Percentiles rank a stretch among this genome's conserved stretches.
These are phyloP conservation scores for Protomyces arabidopsidicola DNA, from an alignment of 1,139 yeast species.

Conservation along the genomic window DNA sequence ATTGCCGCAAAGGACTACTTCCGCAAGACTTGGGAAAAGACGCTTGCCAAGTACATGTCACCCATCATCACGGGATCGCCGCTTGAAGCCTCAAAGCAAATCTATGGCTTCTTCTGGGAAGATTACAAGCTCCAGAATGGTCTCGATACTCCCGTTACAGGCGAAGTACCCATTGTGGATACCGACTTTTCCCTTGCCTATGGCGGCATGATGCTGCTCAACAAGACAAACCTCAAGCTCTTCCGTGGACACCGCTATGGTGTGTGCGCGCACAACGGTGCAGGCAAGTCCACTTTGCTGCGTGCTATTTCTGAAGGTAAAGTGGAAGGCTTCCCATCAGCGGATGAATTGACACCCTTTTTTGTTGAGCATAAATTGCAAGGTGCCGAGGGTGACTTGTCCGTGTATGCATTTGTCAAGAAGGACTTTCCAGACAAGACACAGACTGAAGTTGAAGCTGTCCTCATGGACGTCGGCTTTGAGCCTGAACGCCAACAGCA, in stretches of 20 bases:
- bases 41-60: conserved; percentile 15
- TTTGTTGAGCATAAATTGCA: conserved; percentile 96
- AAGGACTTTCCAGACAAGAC: conserved; percentile 75
- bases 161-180: conserved; percentile 25
- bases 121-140: conserved; percentile 20
- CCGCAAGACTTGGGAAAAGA: conserved; percentile 25
- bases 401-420: conserved; percentile 82
- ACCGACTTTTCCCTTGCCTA: conserved; percentile 70
- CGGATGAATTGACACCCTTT: conserved; percentile 82
- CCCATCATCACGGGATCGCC: conserved; percentile 16
- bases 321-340: conserved; percentile 94
- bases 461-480: conserved; percentile 76
- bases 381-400: conserved; percentile 90
- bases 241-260: conserved; percentile 99
- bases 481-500: conserved; percentile 83
- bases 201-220: conserved; percentile 99
- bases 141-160: conserved; percentile 23
- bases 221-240: conserved; percentile 98
- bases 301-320: conserved; percentile 96
- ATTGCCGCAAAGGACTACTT: conserved; percentile 23
- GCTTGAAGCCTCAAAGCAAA: conserved; percentile 14
- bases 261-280: conserved; percentile 97
- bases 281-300: conserved; percentile 97
- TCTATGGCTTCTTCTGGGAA: conserved; percentile 13
- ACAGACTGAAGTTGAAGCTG: conserved; percentile 67